Base-by-base conservation (phyloP, 352 stramenopile species). In the Phytophthora palmivora region DNA sequence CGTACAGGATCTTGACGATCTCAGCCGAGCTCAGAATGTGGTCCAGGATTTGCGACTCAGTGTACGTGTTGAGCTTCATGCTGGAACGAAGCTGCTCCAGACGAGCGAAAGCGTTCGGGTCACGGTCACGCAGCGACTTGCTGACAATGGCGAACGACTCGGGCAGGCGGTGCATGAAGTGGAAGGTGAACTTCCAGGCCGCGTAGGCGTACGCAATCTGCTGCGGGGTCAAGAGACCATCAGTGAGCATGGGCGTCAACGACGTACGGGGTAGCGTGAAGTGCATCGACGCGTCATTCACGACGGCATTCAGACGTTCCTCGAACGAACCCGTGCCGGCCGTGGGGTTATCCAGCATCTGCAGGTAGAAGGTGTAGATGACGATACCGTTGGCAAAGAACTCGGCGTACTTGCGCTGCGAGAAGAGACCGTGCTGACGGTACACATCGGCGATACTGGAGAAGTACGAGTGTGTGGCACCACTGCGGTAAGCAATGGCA, bases 21-120 rank as follows among this genome's bases (percentile, higher is more conserved):
- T 74, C 60, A 3, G 82, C 81, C 19, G 75, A 87, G 61, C 80
- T 70, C n/a, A 94, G 62, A 64, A 94, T 89, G 70, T 92, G 82
- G 74, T 94, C 86, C 22, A 94, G 65, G 66, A 94, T 94, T 70
- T 94, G 86, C 48, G 83, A 89, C 67, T 94, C 86, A 6, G 84
- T 94, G 78, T 88, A 94, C 49, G 86, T 94, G 68, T 94, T 92
- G 52, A 92, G 75, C 72, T 94, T 94, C 86, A 94, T 94, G 4
- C 80, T 88, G 14, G 82, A 79, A 47, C 83, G 83, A 7, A 94
- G 64, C 63, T 94, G 76, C 61, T 94, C 83, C 0, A 94, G 68
- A 45, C 86, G 83, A 24, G 83, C 79, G 59, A 92, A 91, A 1
- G 84, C 86, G 43, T 79, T 85, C 34, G 83, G 79, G 51, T 94